Conservation (phyloP, 805 yeast genomes). For the Zygotorulaspora chibaensis region DNA sequence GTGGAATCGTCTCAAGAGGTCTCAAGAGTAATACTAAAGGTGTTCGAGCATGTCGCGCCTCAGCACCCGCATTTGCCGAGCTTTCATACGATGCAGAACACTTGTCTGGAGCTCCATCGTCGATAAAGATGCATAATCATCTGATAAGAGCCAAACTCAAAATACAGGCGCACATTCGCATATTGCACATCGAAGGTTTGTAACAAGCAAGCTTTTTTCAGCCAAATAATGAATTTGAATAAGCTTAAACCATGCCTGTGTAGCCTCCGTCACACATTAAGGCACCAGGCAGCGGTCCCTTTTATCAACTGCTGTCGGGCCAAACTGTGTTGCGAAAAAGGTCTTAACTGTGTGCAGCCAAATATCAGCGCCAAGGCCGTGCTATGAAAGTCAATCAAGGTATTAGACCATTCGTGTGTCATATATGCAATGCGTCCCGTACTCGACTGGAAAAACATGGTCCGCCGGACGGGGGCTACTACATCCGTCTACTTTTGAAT, state of each 20-base stretch:
- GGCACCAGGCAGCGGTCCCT: background rate
- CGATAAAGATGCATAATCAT: no score
- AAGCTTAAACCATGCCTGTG: background rate
- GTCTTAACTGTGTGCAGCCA: background rate
- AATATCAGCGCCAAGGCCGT: background rate
- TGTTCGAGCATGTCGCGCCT: background rate
- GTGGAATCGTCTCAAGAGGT: background rate
- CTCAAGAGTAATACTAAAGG: no score
- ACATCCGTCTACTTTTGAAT: background rate
- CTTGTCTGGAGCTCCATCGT: background rate
- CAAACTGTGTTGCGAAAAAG: background rate
- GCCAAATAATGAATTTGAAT: background rate
- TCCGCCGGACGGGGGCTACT: background rate
- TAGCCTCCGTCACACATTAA: background rate
- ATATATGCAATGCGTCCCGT: background rate
- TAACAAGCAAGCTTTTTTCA: background rate
- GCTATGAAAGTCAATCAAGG: background rate
- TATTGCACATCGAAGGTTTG: background rate
- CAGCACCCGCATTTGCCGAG: background rate
- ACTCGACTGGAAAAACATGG: constrained; percentile 1
- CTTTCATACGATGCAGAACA: background rate
- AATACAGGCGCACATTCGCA: background rate
- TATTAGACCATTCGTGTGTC: constrained; percentile 1
- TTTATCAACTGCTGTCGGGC: background rate
- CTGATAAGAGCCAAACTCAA: constrained; percentile 1